Base-by-base conservation (phyloP, 2,329 filamentous ascomycete species). In the Parastagonospora avenae region DNA sequence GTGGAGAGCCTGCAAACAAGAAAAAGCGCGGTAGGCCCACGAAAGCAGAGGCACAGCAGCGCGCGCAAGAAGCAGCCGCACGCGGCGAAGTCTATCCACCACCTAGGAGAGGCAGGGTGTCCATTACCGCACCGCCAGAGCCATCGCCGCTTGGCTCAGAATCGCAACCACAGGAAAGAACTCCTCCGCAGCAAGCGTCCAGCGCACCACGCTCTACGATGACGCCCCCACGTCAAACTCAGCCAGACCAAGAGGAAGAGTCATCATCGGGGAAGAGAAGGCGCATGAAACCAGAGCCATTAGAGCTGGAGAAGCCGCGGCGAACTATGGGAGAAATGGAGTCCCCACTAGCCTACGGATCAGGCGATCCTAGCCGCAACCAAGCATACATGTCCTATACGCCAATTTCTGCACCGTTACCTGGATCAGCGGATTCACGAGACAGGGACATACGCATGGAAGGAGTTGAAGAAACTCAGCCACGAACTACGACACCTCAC, bases 21-120 rank as follows among this genome's bases (percentile, higher is more conserved):
- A 77, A 78, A 57, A 79, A 79, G 61, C 72, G 78, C 46, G 78
- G 78, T 28, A 69, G 78, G 46, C 78, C 78, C 7, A 78, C 77
- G 4, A 80, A 79, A 53, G 77, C 75, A 48, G 76, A 79, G 58
- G 72, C 75, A 33, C 72, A 78, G 49, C 73, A 74, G 46, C 76
- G 76, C 62, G 76, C 73, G 29, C 72, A 75, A 45, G 74, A 71
- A 50, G 74, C 74, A 45, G 66, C 68, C 38, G 70, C 70, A 32
- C 67, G 70, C 32, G 74, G 72, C 8, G 74, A 77, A 52, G 56
- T 67, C 15, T 75, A 76, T 40, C 71, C 73, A 41, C 70, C 71
- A 43, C 68, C 72, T 10, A 66, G 71, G 47, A 68, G 67, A 54
- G 62, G 61, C 14, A 66, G 70, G 42, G 54, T 61, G 19, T 73